These are phyloP conservation scores for Pichia paraexigua DNA, from an alignment of 805 yeast genomes.

Conservation along the genomic window DNA sequence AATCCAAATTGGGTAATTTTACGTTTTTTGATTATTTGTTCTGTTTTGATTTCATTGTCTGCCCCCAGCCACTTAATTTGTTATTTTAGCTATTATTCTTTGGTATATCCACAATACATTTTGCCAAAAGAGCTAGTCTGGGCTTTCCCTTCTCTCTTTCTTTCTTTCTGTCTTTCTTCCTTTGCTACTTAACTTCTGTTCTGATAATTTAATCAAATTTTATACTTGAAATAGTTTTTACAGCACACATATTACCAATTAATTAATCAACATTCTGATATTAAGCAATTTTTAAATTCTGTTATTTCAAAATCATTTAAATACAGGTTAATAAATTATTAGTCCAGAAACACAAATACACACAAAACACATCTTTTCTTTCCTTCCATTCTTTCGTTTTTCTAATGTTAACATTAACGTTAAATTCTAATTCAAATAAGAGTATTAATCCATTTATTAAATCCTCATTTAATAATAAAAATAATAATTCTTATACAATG, in stretches of 20 bases:
- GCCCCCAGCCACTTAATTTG: slow-evolving; percentile 4
- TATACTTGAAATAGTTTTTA: not conserved
- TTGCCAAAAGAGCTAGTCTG: not conserved
- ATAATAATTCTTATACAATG: not conserved
- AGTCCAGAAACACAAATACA: too few species aligned
- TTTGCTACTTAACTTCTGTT: not conserved
- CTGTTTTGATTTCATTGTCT: slow-evolving; percentile 4
- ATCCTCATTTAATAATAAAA: slow-evolving; percentile 1
- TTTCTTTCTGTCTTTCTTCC: not conserved
- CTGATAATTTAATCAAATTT: not conserved
- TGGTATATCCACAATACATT: not conserved
- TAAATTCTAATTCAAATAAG: not conserved
- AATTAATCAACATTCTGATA: not conserved
- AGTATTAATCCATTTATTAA: not conserved
- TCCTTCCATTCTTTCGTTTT: not conserved
- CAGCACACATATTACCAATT: not conserved
- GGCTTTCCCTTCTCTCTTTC: not conserved
- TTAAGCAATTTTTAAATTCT: not conserved
- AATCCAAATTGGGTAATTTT: not conserved
- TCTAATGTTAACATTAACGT: not conserved
- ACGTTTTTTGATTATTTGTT: not conserved
- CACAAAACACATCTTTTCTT: too few species aligned
- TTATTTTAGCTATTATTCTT: not conserved
- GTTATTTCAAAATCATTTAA: not conserved
- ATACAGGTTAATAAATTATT: not conserved